A percentile compares a stretch with the other conserved stretches of the same genome.
Conservation (phyloP, 257 asterid genomes). For the Jacaranda mimosifolia region DNA sequence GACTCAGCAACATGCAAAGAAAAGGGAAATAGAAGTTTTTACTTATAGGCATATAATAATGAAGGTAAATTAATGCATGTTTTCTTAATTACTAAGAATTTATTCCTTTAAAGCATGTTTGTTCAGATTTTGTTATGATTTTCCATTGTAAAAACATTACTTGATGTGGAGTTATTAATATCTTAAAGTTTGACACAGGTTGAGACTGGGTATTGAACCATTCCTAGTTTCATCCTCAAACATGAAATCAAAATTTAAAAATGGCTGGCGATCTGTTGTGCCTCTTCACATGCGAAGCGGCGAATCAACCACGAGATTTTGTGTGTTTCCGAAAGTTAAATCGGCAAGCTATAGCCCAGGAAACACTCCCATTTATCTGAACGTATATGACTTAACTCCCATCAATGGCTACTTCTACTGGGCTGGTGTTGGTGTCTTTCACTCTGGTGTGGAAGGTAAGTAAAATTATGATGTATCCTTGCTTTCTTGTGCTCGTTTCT, state of each 20-base stretch:
- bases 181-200: conserved; percentile 45
- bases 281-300: conserved; percentile 58
- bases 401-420: conserved; percentile 78
- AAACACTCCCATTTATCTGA: conserved; percentile 73
- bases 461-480: conserved; percentile 10
- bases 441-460: conserved; percentile 92
- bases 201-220: conserved; percentile 43
- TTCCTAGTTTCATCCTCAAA: conserved; percentile 51
- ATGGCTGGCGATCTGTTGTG: conserved; percentile 62
- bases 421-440: conserved; percentile 93
- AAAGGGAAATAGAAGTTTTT: neutral
- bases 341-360: conserved; percentile 53
- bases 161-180: conserved; percentile 23
- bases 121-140: neutral
- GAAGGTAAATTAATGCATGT: neutral
- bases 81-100: conserved; percentile 10
- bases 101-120: neutral
- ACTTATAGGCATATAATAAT: neutral
- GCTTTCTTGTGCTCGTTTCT: conserved; percentile 22
- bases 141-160: neutral
- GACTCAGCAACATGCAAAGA: neutral
- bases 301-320: conserved; percentile 51
- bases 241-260: conserved; percentile 59
- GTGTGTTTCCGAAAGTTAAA: conserved; percentile 66
- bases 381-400: conserved; percentile 82